Evolutionary conservation across 306 rosid species (phyloP), one percentile per base, ranked within the genome.

Genomic region (Cicer cuneatum): DNA sequence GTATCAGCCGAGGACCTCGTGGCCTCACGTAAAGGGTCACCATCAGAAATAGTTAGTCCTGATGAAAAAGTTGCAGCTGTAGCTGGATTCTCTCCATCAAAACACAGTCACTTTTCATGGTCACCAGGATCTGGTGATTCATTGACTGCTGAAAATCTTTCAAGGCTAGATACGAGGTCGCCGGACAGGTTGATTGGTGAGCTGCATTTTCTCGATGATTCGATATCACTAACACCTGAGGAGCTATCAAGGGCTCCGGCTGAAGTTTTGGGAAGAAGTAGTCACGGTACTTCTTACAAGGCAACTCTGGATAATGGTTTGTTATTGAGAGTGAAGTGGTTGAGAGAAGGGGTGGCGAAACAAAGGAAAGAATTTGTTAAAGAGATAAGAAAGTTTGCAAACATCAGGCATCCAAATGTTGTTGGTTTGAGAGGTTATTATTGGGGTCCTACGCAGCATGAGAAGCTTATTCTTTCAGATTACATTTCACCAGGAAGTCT

Each of bases 391-490:
- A 95, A 95, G 60, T 92, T 95, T 80, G 83, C 97, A n/a, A 95
- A 92, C 83, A 92, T 92, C 61, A 84, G 99, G 77, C 99, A 95
- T 80, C 99, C 99, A 11, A 95, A 95, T 65, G 96, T 95, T 43
- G 99, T 90, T 16, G 97, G 97, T 64, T 80, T 95, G 82, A 89
- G 87, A 86, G 99, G 99, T 10, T 95, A 95, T 69, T 95, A 95
- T 63, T 95, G 99, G 99, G 99, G 99, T 37, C 99, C 99, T 43
- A 90, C 99, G 1, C 99, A 95, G 84, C 99, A 92, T 21, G 99
- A 95, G 87, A 92, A 95, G 84, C 99, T 95, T 67, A 95, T 95
- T 83, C 98, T 95, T 76, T 90, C 98, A 1, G 99, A 95, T 71
- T 92, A 78, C 81, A 90, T 95, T 72, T 84, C 92, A 42, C 98